These are phyloP conservation scores for Ustilago trichophora DNA, from an alignment of 1,284 basidiomycete species.

Conservation along the genomic window DNA sequence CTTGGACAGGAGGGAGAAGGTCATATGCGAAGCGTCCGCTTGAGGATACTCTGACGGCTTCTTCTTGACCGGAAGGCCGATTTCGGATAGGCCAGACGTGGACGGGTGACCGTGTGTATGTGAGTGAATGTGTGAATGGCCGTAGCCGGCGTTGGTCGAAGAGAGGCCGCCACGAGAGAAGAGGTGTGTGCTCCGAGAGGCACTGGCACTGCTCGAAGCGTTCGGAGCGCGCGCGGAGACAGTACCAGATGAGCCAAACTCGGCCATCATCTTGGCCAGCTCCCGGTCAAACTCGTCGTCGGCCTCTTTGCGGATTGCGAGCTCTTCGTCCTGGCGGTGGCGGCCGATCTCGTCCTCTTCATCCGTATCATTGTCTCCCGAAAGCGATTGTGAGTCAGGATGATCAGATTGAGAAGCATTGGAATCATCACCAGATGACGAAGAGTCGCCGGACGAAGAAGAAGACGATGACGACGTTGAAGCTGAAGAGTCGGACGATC, in stretches of 20 bases:
- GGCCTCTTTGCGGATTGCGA: slow-evolving; percentile 75
- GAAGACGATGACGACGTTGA: slow-evolving; percentile 17
- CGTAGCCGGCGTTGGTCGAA: slow-evolving; percentile 16
- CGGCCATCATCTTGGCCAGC: slow-evolving; percentile 87
- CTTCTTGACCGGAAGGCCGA: slow-evolving; percentile 67
- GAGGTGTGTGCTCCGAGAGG: slow-evolving; percentile 14
- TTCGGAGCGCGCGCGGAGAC: background rate
- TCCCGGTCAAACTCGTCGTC: slow-evolving; percentile 94
- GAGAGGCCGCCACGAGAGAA: slow-evolving; percentile 19
- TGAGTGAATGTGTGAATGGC: slow-evolving; percentile 68
- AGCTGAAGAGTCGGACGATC: slow-evolving; percentile 2
- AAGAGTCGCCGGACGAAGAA: no score
- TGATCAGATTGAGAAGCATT: slow-evolving; percentile 10
- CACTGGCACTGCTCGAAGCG: no score
- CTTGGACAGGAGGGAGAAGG: slow-evolving; percentile 92
- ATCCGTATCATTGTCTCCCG: slow-evolving; percentile 27
- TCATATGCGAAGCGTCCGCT: slow-evolving; percentile 73
- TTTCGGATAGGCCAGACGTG: slow-evolving; percentile 75
- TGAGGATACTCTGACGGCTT: slow-evolving; percentile 69
- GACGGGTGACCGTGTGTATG: slow-evolving; percentile 75
- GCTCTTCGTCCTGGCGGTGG: slow-evolving; percentile 67
- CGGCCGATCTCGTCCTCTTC: slow-evolving; percentile 31
- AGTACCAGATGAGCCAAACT: slow-evolving; percentile 66
- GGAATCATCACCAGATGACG: slow-evolving; percentile 15
- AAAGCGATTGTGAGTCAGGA: slow-evolving; percentile 7